phyloP scores from a whole-genome alignment of 139 green algal genomes.

The Chlamydomonas asymmetrica region DNA sequence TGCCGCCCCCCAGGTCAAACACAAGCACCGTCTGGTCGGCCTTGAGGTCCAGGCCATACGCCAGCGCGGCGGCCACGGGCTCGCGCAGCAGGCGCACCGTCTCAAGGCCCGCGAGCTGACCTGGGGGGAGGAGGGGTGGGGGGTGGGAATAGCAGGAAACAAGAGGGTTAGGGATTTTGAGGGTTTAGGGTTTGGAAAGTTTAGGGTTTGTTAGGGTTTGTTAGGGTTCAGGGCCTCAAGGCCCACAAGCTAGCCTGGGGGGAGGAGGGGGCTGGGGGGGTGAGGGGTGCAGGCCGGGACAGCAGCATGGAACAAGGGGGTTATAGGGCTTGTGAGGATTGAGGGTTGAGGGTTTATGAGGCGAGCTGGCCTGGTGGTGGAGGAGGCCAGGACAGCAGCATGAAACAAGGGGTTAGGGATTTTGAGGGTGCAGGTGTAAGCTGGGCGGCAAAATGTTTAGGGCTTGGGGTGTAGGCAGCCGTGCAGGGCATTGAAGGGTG shows the following conservation, averaged over 20 bases:
- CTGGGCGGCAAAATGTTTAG: background rate
- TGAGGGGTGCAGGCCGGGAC: too few relatives aligned
- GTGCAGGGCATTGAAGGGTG: too few relatives aligned
- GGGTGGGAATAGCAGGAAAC: background rate
- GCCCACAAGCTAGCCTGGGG: slow-evolving; percentile 69
- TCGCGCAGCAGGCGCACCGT: slow-evolving; percentile 83
- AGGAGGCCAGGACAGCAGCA: too few relatives aligned
- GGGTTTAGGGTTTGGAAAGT: too few relatives aligned
- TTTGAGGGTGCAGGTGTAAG: too few relatives aligned
- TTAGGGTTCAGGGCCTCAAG: slow-evolving; percentile 74
- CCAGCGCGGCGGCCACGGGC: slow-evolving; percentile 84
- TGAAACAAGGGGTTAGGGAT: too few relatives aligned
- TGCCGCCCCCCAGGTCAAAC: slow-evolving; percentile 91
- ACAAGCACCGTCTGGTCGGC: slow-evolving; percentile 85
- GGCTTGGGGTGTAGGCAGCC: background rate
- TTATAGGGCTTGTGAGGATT: background rate
- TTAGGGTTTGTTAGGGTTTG: too few relatives aligned
- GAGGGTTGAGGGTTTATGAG: too few relatives aligned
- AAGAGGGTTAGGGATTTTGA: background rate
- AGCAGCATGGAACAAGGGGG: background rate
- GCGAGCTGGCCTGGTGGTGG: too few relatives aligned
- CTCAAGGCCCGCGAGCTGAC: slow-evolving; percentile 77
- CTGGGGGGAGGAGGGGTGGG: slow-evolving; percentile 25
- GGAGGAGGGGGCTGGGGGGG: background rate
- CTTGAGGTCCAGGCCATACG: slow-evolving; percentile 82